Conservation (phyloP, 1,284 basidiomycete genomes). For the Moesziomyces globuligerus region DNA sequence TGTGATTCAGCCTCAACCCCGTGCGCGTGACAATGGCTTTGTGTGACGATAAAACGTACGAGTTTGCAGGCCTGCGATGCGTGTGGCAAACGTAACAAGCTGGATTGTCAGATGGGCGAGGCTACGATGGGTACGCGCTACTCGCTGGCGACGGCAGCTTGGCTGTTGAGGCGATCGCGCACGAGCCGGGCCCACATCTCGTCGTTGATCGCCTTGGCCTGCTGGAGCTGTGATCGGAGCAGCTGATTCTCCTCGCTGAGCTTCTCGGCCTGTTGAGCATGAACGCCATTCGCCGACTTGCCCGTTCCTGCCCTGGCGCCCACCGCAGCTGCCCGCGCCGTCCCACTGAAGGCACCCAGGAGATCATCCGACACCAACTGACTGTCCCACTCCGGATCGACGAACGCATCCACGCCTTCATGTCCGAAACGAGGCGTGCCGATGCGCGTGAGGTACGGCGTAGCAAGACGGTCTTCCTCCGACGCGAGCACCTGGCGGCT, state of each 20-base stretch:
- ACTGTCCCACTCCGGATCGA: slow-evolving; percentile 44
- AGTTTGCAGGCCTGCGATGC: neutral
- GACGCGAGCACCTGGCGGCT: slow-evolving; percentile 25
- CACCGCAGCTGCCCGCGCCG: neutral
- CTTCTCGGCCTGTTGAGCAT: slow-evolving; percentile 8
- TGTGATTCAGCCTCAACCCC: neutral
- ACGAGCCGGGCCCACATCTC: slow-evolving; percentile 57
- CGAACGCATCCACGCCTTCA: slow-evolving; percentile 16
- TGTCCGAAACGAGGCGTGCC: slow-evolving; percentile 8
- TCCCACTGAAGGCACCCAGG: neutral
- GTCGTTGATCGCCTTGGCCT: slow-evolving; percentile 58
- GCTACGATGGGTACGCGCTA: neutral
- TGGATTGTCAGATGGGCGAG: neutral
- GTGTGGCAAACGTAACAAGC: no score
- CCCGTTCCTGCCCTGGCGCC: neutral
- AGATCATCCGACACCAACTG: slow-evolving; percentile 22
- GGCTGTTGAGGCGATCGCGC: slow-evolving; percentile 25
- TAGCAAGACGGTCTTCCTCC: slow-evolving; percentile 32
- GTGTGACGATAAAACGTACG: no score
- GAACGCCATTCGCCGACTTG: slow-evolving; percentile 5
- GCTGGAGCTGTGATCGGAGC: slow-evolving; percentile 49
- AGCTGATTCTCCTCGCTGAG: slow-evolving; percentile 27
- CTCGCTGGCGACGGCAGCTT: slow-evolving; percentile 12
- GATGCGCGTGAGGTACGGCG: slow-evolving; percentile 36
- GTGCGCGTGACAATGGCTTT: neutral